Evolutionary conservation across 805 yeast species (phyloP).

Genomic region (Maudiozyma pseudohumilis): DNA sequence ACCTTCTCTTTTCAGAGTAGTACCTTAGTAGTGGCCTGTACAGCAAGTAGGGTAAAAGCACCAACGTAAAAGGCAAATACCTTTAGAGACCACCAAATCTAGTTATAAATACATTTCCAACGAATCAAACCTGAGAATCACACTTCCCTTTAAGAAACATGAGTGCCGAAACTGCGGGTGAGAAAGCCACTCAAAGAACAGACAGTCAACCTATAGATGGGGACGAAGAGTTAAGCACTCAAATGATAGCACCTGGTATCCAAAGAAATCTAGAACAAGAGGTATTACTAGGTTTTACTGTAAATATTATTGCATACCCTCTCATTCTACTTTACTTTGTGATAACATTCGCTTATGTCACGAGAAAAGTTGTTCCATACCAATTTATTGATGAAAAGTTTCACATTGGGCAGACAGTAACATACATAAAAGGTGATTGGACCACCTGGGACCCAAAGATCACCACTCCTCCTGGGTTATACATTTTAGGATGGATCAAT

Average conservation of each 20-base stretch:
- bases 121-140: too few species aligned
- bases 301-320: constrained; percentile 30
- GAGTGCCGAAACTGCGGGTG: too few species aligned
- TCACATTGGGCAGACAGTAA: constrained; percentile 71
- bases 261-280: constrained; percentile 24
- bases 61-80: too few species aligned
- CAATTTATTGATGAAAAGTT: constrained; percentile 58
- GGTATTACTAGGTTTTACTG: constrained; percentile 23
- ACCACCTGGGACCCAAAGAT: constrained; percentile 76
- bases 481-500: constrained; percentile 37
- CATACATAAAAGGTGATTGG: constrained; percentile 54
- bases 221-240: constrained; percentile 8
- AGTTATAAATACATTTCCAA: too few species aligned
- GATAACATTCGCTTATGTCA: constrained; percentile 21
- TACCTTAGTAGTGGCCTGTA: too few species aligned
- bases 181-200: too few species aligned
- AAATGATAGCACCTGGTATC: constrained; percentile 21
- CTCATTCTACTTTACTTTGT: constrained; percentile 19
- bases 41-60: too few species aligned
- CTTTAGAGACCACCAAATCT: too few species aligned
- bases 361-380: constrained; percentile 24
- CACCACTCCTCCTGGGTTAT: constrained; percentile 95
- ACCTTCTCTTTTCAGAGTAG: too few species aligned
- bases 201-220: too few species aligned
- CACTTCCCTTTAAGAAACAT: too few species aligned